Percentiles rank a stretch among this genome's conserved stretches.
These are phyloP conservation scores for Trametes maxima DNA, from an alignment of 768 basidiomycete genomes.

Conservation along the genomic window DNA sequence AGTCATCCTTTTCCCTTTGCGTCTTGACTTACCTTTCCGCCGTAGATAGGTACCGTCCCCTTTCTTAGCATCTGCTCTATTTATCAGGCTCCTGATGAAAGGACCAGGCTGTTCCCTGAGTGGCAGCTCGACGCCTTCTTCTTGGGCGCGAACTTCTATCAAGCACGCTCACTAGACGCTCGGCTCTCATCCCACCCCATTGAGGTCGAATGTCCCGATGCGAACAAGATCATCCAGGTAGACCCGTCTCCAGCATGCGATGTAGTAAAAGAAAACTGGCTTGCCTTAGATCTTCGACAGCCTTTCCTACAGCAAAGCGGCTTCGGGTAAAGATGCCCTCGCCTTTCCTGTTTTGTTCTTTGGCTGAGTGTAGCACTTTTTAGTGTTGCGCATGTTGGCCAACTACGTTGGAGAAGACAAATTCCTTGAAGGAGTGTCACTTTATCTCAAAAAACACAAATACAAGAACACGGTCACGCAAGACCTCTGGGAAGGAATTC, in stretches of 20 bases:
- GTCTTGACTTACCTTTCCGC: not conserved
- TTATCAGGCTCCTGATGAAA: too few species aligned
- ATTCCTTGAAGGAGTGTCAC: conserved; percentile 86
- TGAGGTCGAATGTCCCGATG: conserved; percentile 90
- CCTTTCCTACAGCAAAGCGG: conserved; percentile 86
- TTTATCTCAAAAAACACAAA: conserved; percentile 87
- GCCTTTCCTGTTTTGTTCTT: not conserved
- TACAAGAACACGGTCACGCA: conserved; percentile 84
- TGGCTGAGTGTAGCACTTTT: not conserved
- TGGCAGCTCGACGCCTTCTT: conserved; percentile 87
- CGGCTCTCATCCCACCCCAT: conserved; percentile 91
- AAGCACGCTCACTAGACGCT: conserved; percentile 82
- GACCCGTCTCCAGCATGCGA: not conserved
- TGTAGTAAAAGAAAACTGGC: too few species aligned
- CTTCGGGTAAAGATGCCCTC: conserved; percentile 51
- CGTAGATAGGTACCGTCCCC: conserved; percentile 50
- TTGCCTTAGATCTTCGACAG: conserved; percentile 78
- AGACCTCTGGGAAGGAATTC: conserved; percentile 88
- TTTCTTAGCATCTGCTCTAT: too few species aligned
- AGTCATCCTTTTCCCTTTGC: not conserved
- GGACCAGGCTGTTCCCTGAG: conserved; percentile 70
- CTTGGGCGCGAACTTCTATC: conserved; percentile 70
- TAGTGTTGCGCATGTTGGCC: conserved; percentile 92
- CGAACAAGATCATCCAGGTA: conserved; percentile 80
- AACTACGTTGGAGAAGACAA: conserved; percentile 85